A percentile compares a stretch with the other conserved stretches of the same genome.
phyloP scores from a whole-genome alignment of 2,329 filamentous ascomycete genomes.

The Ceratocystis eucalypticola region DNA sequence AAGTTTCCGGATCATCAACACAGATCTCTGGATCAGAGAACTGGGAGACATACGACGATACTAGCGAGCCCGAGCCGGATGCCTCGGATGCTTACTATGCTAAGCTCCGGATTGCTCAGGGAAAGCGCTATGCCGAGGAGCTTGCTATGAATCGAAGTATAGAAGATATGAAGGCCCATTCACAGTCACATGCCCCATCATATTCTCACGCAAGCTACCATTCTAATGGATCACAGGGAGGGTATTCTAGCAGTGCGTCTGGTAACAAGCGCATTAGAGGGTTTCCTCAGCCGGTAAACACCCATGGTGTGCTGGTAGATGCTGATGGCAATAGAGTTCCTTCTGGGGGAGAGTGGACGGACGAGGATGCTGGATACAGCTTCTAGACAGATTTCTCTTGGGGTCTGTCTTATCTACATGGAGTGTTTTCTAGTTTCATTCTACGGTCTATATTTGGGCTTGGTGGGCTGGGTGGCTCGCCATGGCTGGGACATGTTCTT shows the following conservation, averaged over 20 bases:
- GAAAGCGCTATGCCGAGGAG: slow-evolving; percentile 30
- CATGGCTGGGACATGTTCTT: neutral
- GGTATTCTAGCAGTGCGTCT: neutral
- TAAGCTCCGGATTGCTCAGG: slow-evolving; percentile 54
- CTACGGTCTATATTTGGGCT: neutral
- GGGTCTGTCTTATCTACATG: neutral
- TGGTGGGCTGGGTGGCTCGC: neutral
- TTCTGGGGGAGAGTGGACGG: slow-evolving; percentile 55
- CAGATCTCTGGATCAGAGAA: slow-evolving; percentile 77
- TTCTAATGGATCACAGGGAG: slow-evolving; percentile 10
- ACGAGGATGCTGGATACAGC: slow-evolving; percentile 44
- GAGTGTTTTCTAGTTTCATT: neutral
- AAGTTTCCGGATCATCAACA: slow-evolving; percentile 50
- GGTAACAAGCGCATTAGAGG: slow-evolving; percentile 12
- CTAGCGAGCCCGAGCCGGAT: slow-evolving; percentile 62
- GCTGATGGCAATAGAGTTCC: slow-evolving; percentile 47
- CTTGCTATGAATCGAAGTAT: slow-evolving; percentile 22
- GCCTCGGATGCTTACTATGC: slow-evolving; percentile 67
- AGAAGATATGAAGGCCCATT: slow-evolving; percentile 22
- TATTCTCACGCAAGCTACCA: slow-evolving; percentile 14
- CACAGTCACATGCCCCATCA: slow-evolving; percentile 7
- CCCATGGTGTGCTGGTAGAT: slow-evolving; percentile 38
- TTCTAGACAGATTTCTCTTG: neutral
- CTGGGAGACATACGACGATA: slow-evolving; percentile 93
- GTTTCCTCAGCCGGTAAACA: slow-evolving; percentile 34